Percentiles rank a stretch among this genome's conserved stretches.
These are phyloP conservation scores for Fraxinus xanthoxyloides DNA, from an alignment of 305 asterid species.

Conservation along the genomic window DNA sequence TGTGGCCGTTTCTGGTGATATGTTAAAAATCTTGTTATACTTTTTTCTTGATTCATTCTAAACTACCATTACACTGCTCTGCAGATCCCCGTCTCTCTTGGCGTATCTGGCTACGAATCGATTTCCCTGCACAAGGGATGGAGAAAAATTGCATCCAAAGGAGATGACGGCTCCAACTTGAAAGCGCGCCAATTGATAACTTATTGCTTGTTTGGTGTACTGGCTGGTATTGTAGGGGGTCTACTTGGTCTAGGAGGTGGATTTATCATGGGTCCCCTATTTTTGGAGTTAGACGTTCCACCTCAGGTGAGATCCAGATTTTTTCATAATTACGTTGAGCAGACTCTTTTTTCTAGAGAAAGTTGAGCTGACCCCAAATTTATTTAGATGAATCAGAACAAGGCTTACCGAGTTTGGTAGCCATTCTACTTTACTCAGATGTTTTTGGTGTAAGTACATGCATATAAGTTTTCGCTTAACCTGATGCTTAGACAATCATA, in stretches of 20 bases:
- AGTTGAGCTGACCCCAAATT: neutral
- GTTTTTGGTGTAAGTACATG: neutral
- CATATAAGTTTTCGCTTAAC: neutral
- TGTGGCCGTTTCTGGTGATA: neutral
- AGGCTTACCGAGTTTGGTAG: neutral
- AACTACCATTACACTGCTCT: slow-evolving; percentile 1
- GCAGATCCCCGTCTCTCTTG: slow-evolving; percentile 83
- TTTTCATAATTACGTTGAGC: neutral
- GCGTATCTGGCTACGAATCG: slow-evolving; percentile 69
- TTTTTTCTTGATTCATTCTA: neutral
- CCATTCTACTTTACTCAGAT: neutral
- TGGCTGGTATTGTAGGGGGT: slow-evolving; percentile 95
- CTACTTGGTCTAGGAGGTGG: slow-evolving; percentile 98
- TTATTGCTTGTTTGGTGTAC: slow-evolving; percentile 66
- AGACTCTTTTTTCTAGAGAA: neutral
- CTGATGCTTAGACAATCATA: neutral
- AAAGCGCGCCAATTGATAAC: slow-evolving; percentile 53
- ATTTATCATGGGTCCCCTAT: slow-evolving; percentile 94
- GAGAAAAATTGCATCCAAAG: slow-evolving; percentile 77
- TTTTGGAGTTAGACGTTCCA: slow-evolving; percentile 87
- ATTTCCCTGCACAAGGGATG: slow-evolving; percentile 77
- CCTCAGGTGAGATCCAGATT: slow-evolving; percentile 62
- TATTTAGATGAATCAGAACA: neutral
- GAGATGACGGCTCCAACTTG: slow-evolving; percentile 61
- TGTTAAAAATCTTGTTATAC: neutral